Conservation (phyloP, 2,329 filamentous ascomycete species). For the Clonostachys rosea region DNA sequence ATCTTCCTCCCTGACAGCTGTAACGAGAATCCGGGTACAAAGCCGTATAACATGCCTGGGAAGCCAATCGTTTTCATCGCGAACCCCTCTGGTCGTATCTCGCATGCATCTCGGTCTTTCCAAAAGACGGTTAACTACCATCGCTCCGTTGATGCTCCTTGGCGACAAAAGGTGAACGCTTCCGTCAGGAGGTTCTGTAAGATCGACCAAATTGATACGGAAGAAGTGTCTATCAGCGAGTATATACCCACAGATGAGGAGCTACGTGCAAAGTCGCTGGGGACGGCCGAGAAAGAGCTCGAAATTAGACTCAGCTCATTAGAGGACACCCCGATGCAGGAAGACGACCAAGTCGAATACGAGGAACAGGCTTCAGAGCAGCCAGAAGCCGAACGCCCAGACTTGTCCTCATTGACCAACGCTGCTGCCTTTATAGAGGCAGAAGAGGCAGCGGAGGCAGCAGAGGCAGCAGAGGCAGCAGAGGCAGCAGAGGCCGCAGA, state of each 20-base stretch:
- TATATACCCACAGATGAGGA: conserved; percentile 24
- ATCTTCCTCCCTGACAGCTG: conserved; percentile 42
- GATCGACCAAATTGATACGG: conserved; percentile 18
- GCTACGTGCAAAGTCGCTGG: conserved; percentile 24
- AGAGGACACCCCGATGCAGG: conserved; percentile 9
- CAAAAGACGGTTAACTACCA: conserved; percentile 25
- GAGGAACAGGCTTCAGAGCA: conserved; percentile 1
- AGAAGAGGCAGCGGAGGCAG: conserved; percentile 1
- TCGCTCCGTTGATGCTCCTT: conserved; percentile 22
- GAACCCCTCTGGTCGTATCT: conserved; percentile 36
- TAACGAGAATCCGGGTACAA: conserved; percentile 35
- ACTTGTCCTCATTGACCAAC: conserved; percentile 9
- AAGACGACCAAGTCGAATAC: not conserved
- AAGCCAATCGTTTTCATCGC: conserved; percentile 45
- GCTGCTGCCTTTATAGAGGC: conserved; percentile 10
- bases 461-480: conserved; percentile 4
- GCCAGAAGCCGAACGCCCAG: conserved; percentile 2
- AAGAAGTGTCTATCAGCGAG: conserved; percentile 24
- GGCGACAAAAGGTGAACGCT: conserved; percentile 24
- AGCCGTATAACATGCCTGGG: conserved; percentile 34
- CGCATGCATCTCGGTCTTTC: conserved; percentile 42
- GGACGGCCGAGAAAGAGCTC: conserved; percentile 25
- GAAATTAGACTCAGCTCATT: conserved; percentile 16
- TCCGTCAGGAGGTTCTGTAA: conserved; percentile 31
- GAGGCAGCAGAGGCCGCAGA: conserved; percentile 4